Base-by-base conservation (phyloP, 805 yeast species). In the Wickerhamomyces alni region DNA sequence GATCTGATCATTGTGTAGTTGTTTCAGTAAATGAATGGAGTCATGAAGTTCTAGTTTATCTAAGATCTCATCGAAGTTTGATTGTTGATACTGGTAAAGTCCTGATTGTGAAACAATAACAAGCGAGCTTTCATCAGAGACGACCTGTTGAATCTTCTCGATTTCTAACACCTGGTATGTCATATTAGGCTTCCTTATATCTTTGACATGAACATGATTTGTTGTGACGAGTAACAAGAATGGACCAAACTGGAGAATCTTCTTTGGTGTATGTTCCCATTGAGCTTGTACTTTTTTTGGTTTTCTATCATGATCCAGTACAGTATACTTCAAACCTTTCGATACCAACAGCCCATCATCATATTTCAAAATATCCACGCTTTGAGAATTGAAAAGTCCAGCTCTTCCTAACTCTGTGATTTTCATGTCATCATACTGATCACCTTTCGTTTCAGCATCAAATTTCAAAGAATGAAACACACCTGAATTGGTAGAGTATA, bases 21-120 rank as follows among this genome's bases (percentile, higher is more conserved):
- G 64, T 24, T 52, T 46, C 5, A 71, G 53, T 16, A 77, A 47
- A 11, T 60, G 52, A 15, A 76, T 72, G 0, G 79, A 36, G 3
- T 42, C 18, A 1, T 33, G 32, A 1, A 35, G 9, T 1, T 17
- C 18, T 13, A 37, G 30, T n/a, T 39, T 24, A 15, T 24, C 17
- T n/a, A 38, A 21, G 19, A 31, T 31, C 3, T 16, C 8, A 22
- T 33, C 36, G n/a, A 24, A 24, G 4, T 21, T 8, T 11, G n/a
- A 17, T 11, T 5, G 25, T n/a, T 5, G 12, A 21, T 13, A 31
- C 6, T 18, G 18, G 5, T 12, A 7, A 4, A 31, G 10, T 13
- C 17, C 26, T 5, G 5, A 5, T 13, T 31, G 21, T 5, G 16
- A n/a, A 6, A 31, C 6, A 5, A 21, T n/a, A 13, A 21, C 13